Evolutionary conservation across 495 filamentous ascomycete genomes (phyloP), one percentile per base, ranked within the genome.

Genomic region (Talaromyces thailandensis): DNA sequence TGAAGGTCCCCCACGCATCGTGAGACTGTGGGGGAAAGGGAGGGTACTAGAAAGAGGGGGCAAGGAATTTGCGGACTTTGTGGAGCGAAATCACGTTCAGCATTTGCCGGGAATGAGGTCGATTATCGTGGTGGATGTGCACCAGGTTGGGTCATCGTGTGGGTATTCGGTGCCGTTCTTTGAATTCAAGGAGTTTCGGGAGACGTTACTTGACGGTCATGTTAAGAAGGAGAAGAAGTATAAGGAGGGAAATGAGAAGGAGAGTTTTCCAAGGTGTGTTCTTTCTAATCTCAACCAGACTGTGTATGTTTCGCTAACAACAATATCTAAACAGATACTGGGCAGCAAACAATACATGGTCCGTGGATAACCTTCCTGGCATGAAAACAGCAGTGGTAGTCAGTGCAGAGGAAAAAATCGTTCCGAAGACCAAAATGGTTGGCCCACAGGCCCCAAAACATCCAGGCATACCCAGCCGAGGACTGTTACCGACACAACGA

Each of bases 21-120:
- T 91, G 62, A 71, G 89, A 2, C 71, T 91, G n/a, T 92, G 87
- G 68, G 88, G 89, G 52, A 79, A 70, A 52, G 89, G 88, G 0
- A 74, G 72, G 2, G 85, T 91, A 7, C 73, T 91, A 9, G 89
- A 92, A 70, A 72, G 73, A 58, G 80, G 79, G 21, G 70, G 78
- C 0, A 56, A 69, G 0, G 64, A 60, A 8, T 73, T 73, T 35
- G 11, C 59, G 3, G 31, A 23, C 3, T 66, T 62, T 57, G 58
- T 71, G 23, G 59, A 64, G 11, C 65, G 62, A 1, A 67, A 71
- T 68, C 59, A 62, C 40, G 74, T 70, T 32, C 70, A 70, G 61
- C 58, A 61, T n/a, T 50, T 78, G 7, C 63, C 71, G 18, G 86
- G 84, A 0, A 78, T 78, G 4, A 76, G 89, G 18, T 85, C 87